phyloP scores from a whole-genome alignment of 2,329 filamentous ascomycete genomes.

The Neopestalotiopsis clavispora region DNA sequence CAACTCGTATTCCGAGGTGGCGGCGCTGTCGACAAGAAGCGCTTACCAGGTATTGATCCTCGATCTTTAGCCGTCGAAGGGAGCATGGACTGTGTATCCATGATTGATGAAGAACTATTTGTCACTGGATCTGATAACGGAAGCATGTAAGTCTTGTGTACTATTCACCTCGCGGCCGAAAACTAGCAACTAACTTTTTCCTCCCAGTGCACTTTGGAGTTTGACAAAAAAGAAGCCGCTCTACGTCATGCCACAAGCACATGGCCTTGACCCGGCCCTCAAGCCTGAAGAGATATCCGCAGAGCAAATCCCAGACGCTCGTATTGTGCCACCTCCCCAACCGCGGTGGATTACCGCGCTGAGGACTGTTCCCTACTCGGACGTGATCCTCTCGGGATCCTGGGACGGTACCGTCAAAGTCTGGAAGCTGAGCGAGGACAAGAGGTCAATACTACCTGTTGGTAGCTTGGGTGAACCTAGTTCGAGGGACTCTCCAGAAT shows the following conservation, averaged over 20 bases:
- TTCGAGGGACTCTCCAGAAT: slow-evolving; percentile 20
- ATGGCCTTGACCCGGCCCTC: slow-evolving; percentile 80
- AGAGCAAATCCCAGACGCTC: slow-evolving; percentile 66
- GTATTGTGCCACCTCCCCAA: slow-evolving; percentile 66
- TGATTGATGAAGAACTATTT: slow-evolving; percentile 87
- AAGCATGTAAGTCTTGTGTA: slow-evolving; percentile 51
- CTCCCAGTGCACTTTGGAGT: slow-evolving; percentile 57
- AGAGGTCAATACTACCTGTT: slow-evolving; percentile 74
- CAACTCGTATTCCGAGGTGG: slow-evolving; percentile 93
- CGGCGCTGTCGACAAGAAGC: slow-evolving; percentile 56
- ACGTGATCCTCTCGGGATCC: slow-evolving; percentile 87
- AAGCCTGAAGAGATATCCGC: slow-evolving; percentile 73
- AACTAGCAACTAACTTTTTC: slow-evolving; percentile 53
- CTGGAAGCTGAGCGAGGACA: slow-evolving; percentile 86
- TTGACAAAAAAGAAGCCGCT: slow-evolving; percentile 94
- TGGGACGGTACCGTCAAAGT: slow-evolving; percentile 90
- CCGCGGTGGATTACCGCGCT: slow-evolving; percentile 93
- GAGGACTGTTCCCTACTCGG: slow-evolving; percentile 84
- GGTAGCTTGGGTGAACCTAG: slow-evolving; percentile 64
- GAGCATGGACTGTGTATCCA: slow-evolving; percentile 89
- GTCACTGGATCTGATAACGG: slow-evolving; percentile 95
- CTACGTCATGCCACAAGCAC: slow-evolving; percentile 77
- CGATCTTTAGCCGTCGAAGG: slow-evolving; percentile 72
- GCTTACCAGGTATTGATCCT: slow-evolving; percentile 46
- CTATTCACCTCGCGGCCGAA: slow-evolving; percentile 38